A percentile compares a stretch with the other conserved stretches of the same genome.
These are phyloP conservation scores for Aquilaria agallochum DNA, from an alignment of 441 rosid species.

Conservation along the genomic window DNA sequence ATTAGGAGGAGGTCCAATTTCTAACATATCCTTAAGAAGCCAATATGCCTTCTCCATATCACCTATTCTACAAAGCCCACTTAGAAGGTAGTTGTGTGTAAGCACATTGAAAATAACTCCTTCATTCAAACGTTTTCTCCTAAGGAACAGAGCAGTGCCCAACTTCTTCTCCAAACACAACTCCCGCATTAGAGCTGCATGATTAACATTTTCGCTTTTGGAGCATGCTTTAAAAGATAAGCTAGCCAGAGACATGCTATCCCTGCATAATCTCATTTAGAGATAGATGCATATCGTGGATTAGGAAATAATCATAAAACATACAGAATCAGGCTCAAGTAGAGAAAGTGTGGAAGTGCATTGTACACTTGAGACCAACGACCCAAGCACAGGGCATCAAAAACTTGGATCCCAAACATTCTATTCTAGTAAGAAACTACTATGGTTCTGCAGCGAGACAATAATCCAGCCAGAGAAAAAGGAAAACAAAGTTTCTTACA, in stretches of 20 bases:
- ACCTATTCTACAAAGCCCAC: conserved; percentile 50
- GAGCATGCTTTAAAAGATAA: conserved; percentile 13
- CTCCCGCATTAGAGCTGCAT: conserved; percentile 32
- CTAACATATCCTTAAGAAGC: conserved; percentile 59
- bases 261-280: conserved; percentile 41
- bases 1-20: conserved; percentile 59
- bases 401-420: too few relatives aligned
- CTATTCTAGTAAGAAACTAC: too few relatives aligned
- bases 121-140: conserved; percentile 41
- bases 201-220: conserved; percentile 24
- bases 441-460: too few relatives aligned
- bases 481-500: too few relatives aligned
- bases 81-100: conserved; percentile 59
- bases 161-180: conserved; percentile 61
- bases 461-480: too few relatives aligned
- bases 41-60: conserved; percentile 44
- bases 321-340: too few relatives aligned
- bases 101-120: conserved; percentile 54
- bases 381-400: too few relatives aligned
- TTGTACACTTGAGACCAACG: too few relatives aligned
- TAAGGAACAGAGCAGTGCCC: conserved; percentile 53
- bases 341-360: too few relatives aligned
- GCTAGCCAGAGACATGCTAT: conserved; percentile 28
- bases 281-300: conserved; percentile 6
- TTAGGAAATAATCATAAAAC: not conserved